Percentiles rank a stretch among this genome's conserved stretches.
phyloP scores from a whole-genome alignment of 148 eudicot genomes.

The Chenopodium quinoa region DNA sequence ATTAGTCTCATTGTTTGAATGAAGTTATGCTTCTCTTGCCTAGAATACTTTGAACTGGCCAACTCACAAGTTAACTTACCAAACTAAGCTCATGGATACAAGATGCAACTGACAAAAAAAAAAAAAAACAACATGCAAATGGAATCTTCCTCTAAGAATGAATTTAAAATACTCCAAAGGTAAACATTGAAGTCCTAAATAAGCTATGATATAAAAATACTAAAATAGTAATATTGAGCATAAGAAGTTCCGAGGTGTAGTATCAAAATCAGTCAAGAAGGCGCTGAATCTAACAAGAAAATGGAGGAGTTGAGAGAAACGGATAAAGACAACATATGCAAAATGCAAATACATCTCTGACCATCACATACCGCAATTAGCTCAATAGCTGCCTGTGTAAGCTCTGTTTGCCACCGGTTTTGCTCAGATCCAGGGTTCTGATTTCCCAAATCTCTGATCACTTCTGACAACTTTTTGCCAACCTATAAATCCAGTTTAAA shows the following conservation, averaged over 20 bases:
- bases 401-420: constrained; percentile 93
- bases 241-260: not conserved
- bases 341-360: constrained; percentile 1
- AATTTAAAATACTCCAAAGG: not conserved
- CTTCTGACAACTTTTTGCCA: constrained; percentile 89
- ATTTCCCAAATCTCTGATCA: constrained; percentile 87
- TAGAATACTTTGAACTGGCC: not conserved
- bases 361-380: constrained; percentile 70
- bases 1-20: not conserved
- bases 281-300: not conserved
- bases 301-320: not conserved
- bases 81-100: too few species aligned
- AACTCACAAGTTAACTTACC: not conserved
- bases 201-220: not conserved
- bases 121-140: not conserved
- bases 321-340: not conserved
- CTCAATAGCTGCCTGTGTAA: constrained; percentile 90
- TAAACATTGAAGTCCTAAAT: not conserved
- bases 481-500: constrained; percentile 43
- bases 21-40: not conserved
- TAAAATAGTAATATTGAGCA: not conserved
- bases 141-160: not conserved
- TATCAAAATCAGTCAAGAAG: not conserved
- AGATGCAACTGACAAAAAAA: not conserved
- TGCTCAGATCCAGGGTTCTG: constrained; percentile 80